Evolutionary conservation across 169 alveolate species (phyloP), one percentile per base, ranked within the genome.

Genomic region (Theileria sp.): DNA sequence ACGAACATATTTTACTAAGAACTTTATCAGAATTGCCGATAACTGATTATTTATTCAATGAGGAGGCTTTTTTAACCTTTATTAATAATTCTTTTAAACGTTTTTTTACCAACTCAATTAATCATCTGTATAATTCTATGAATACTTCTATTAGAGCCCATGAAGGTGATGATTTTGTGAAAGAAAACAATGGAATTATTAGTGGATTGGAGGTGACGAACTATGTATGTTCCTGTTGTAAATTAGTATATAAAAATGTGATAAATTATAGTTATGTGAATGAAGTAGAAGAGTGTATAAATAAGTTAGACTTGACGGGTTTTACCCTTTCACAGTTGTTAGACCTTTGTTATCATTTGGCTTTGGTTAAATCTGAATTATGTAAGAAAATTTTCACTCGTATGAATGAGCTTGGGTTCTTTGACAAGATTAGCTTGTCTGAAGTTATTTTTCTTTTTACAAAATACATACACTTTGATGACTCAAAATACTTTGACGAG

Each of bases 21-120:
- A 69, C 86, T 4, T 7, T 70, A 79, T 75, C 86, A 5, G 89
- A 83, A 61, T 83, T 80, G 26, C 76, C 68, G n/a, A 9, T 25
- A 60, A 28, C 36, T 12, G 68, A 60, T 0, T 60, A 44, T 44
- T 44, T 44, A 8, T 4, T 13, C 12, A 44, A 44, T 44, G 54
- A 44, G 54, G 54, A 44, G 54, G 8, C 54, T 13, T 44, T 44
- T 44, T 44, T 44, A 44, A 44, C 12, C 54, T 44, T 44, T 44
- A 44, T 44, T 44, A 44, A 44, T 44, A 44, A 44, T 44, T 44
- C 54, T 44, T 44, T 44, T 8, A 44, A 44, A 44, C 54, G 54
- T 44, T 44, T 44, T 44, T 44, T 44, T 8, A 44, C 54, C 8
- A 44, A 44, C 54, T 44, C 54, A 44, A 13, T 15, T 44, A 44